Conservation (phyloP, 345 rosid genomes). For the Murraya paniculata region DNA sequence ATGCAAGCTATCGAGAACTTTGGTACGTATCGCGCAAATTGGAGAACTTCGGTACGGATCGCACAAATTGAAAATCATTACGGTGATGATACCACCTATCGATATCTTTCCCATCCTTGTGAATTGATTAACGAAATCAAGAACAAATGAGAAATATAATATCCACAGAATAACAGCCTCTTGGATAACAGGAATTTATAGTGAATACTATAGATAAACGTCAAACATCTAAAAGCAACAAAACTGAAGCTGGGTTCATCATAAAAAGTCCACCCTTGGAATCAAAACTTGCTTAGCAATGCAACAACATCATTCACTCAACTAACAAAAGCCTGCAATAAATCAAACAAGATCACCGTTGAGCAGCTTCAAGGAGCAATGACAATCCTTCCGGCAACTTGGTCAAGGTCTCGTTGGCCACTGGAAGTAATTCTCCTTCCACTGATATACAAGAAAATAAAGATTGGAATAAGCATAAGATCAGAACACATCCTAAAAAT, state of each 20-base stretch:
- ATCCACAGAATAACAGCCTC: not conserved
- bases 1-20: no score
- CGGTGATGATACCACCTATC: not conserved
- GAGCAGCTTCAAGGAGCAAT: conserved; percentile 33
- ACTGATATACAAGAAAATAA: conserved; percentile 29
- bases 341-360: not conserved
- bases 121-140: not conserved
- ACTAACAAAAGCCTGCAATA: conserved; percentile 13
- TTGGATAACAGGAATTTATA: not conserved
- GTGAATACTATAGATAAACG: conserved; percentile 2
- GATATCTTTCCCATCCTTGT: not conserved
- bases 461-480: not conserved
- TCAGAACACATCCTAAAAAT: not conserved
- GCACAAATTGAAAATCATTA: not conserved
- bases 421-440: conserved; percentile 85
- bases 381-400: conserved; percentile 78
- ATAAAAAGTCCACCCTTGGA: not conserved
- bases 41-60: no score
- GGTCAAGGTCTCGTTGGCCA: conserved; percentile 88
- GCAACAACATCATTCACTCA: conserved; percentile 1
- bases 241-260: not conserved
- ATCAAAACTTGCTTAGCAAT: conserved; percentile 7
- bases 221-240: not conserved
- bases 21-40: no score
- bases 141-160: not conserved